Evolutionary conservation across 2,329 filamentous ascomycete genomes (phyloP).

Genomic region (Aspergillus proliferans): DNA sequence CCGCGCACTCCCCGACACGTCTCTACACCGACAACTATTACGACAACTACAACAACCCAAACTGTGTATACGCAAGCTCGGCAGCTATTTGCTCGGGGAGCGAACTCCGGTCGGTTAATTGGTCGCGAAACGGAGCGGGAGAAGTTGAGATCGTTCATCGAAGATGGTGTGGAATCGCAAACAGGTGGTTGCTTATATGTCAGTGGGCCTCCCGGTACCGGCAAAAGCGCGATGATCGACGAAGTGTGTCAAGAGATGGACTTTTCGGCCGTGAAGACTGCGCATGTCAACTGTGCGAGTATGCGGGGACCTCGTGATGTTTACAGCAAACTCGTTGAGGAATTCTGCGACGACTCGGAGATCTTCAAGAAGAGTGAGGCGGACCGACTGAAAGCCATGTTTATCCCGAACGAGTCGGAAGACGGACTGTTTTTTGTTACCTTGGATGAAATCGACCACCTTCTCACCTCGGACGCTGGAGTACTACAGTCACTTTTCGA

Average conservation of each 20-base stretch:
- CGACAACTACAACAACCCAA: slow-evolving; percentile 36
- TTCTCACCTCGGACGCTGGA: slow-evolving; percentile 81
- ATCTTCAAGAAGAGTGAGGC: slow-evolving; percentile 62
- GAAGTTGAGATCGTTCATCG: slow-evolving; percentile 64
- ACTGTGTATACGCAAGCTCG: slow-evolving; percentile 83
- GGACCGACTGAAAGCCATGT: slow-evolving; percentile 62
- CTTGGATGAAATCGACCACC: slow-evolving; percentile 90
- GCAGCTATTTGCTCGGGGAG: slow-evolving; percentile 77
- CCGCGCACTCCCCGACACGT: slow-evolving; percentile 73
- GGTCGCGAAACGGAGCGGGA: slow-evolving; percentile 66
- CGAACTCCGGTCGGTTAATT: slow-evolving; percentile 66
- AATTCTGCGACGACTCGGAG: slow-evolving; percentile 58
- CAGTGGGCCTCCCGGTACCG: slow-evolving; percentile 90
- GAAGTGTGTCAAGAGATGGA: slow-evolving; percentile 63
- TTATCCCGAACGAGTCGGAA: slow-evolving; percentile 56
- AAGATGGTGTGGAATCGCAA: slow-evolving; percentile 53
- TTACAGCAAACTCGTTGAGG: slow-evolving; percentile 69
- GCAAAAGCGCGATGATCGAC: slow-evolving; percentile 89
- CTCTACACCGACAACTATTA: slow-evolving; percentile 52
- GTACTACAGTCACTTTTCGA: slow-evolving; percentile 92
- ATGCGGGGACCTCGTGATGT: slow-evolving; percentile 83
- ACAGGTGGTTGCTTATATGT: slow-evolving; percentile 84
- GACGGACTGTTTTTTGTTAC: slow-evolving; percentile 68
- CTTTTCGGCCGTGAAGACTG: slow-evolving; percentile 54
- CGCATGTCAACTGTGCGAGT: slow-evolving; percentile 95